Evolutionary conservation across 257 asterid genomes (phyloP), one percentile per base, ranked within the genome.

Genomic region (Forsythia suspensa): DNA sequence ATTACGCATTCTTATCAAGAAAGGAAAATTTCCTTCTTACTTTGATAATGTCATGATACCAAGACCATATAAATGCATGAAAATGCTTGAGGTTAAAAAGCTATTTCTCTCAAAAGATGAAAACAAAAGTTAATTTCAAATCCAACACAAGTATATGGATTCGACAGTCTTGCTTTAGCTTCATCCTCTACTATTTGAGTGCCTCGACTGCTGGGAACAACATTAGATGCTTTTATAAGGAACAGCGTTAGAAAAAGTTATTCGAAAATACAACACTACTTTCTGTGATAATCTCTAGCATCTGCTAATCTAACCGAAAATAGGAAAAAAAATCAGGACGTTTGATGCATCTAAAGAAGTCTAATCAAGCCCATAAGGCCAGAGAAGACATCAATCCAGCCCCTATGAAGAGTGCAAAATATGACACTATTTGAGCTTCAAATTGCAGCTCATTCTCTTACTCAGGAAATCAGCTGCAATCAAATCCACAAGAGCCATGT

Each of bases 381-480:
- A 95, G 90, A 46, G 82, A 89, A 77, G 98, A 91, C 99, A 95
- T 95, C 85, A 89, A 38, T 20, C 85, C 70, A 36, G 99, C 96
- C n/a, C 99, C 99, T 41, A 95, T 79, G 80, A 95, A 93, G 79
- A 95, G 87, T 37, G 94, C 88, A 71, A 90, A 71, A 75, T 93
- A 95, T 12, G 98, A 95, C 43, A 82, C 85, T 1, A 87, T 84
- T 82, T 93, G 98, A 95, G 95, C 92, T 92, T 90, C 76, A 85
- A 13, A 82, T 95, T 90, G 89, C 97, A 91, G 83, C 97, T 93
- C 99, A 95, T 92, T 80, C 90, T 87, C 90, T 93, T 95, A 38
- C 96, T 95, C 93, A 95, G 87, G 87, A 95, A 95, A 84, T 95
- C 98, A 6, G 99, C 98, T 0, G 98, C 99, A 10, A 95, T 90